Evolutionary conservation across 2,329 filamentous ascomycete genomes (phyloP), one percentile per base, ranked within the genome.

Genomic region (Fonsecaea multimorphosa): DNA sequence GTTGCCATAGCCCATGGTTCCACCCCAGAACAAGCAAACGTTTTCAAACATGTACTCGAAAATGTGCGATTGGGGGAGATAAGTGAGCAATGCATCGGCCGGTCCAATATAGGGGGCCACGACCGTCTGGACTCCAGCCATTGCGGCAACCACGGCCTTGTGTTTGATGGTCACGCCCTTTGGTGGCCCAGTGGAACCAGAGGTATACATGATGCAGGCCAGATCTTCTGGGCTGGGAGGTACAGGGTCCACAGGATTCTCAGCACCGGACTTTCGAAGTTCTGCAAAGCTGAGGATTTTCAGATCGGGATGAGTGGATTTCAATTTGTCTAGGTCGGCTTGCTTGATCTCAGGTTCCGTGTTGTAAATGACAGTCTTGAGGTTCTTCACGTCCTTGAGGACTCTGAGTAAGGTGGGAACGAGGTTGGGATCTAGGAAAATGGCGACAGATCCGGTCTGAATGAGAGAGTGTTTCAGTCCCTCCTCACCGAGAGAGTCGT

Each of bases 1-100:
- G 76, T 91, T 94, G 67, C 94, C 95, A 77, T 98, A 98, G 64
- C 95, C 95, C 82, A 99, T 89, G 34, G 91, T 93, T 72, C 90
- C 93, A 72, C 95, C 95, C 83, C 94, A 91, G 80, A 89, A 95
- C 67, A 99, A 80, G 65, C 91, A 92, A 7, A 94, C 83, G 77
- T 96, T 97, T 80, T 99, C 95, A 71, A 99, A 92, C 65, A 94
- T 91, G 78, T 97, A 95, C 79, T 99, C 95, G 73, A 99, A 88
- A 74, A 98, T 98, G 76, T 99, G 95, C 1, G 95, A 93, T 60
- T 96, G 88, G 1, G 95, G 95, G 14, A 99, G 87, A 78, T 98
- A 99, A 24, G 93, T 92, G 53, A 99, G 85, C 51, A 98, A 84
- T 53, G 86, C 86, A 72, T 99, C 95, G 53, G 85, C 87, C 64